These are phyloP conservation scores for Cutaneotrichosporon sp. DNA, from an alignment of 1,284 basidiomycete genomes.

Conservation along the genomic window DNA sequence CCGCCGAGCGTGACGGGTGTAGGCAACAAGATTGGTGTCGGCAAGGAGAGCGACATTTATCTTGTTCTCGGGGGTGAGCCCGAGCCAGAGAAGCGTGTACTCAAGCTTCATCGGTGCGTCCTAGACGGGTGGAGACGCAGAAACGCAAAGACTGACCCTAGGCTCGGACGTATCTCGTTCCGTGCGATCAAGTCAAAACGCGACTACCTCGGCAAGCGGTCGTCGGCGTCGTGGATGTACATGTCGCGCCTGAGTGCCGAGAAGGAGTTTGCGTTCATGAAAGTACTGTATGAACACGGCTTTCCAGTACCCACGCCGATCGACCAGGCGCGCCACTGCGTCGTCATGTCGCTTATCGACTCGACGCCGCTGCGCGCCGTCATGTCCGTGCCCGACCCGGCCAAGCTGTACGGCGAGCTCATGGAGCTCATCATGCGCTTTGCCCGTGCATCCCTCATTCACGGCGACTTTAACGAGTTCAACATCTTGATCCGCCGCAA, in stretches of 20 bases:
- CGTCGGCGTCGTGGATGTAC: conserved; percentile 99
- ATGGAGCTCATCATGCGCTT: conserved; percentile 97
- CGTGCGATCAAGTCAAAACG: conserved; percentile 94
- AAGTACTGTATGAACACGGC: conserved; percentile 86
- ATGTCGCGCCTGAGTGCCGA: conserved; percentile 93
- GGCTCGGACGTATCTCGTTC: conserved; percentile 92
- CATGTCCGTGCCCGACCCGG: conserved; percentile 71
- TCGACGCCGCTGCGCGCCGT: conserved; percentile 96
- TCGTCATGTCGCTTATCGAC: conserved; percentile 94
- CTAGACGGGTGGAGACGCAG: not conserved
- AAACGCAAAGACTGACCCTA: conserved; percentile 40
- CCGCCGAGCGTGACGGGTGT: conserved; percentile 68
- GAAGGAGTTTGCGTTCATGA: conserved; percentile 99
- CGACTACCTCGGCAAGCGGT: conserved; percentile 93
- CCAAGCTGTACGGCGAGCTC: conserved; percentile 80
- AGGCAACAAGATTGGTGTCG: conserved; percentile 95
- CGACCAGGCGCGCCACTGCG: conserved; percentile 89
- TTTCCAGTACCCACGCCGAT: conserved; percentile 92
- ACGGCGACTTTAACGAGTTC: conserved; percentile 99
- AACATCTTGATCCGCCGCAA: conserved; percentile 88
- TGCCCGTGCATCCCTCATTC: conserved; percentile 86
- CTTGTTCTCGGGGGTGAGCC: conserved; percentile 73
- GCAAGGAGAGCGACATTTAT: conserved; percentile 97
- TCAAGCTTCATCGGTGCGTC: conserved; percentile 80
- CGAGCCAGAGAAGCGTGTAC: conserved; percentile 69